These are phyloP conservation scores for Fusarium sp. DNA, from an alignment of 2,329 filamentous ascomycete genomes.

Conservation along the genomic window DNA sequence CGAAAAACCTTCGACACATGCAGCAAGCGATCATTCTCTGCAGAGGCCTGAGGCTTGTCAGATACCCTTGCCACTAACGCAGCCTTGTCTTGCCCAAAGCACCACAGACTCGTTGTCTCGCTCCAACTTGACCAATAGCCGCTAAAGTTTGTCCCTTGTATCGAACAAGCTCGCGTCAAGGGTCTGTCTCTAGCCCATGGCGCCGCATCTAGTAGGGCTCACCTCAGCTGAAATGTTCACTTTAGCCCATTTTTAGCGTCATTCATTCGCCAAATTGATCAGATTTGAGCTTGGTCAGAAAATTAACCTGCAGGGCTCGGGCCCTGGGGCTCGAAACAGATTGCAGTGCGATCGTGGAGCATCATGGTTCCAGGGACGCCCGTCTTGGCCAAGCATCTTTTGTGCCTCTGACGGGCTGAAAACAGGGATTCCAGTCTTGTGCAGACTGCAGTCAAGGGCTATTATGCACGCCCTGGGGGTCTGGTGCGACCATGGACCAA, in stretches of 20 bases:
- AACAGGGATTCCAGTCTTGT: slow-evolving; percentile 49
- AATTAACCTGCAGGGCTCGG: slow-evolving; percentile 39
- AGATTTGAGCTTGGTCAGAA: slow-evolving; percentile 39
- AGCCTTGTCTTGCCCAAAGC: slow-evolving; percentile 36
- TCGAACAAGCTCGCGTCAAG: slow-evolving; percentile 50
- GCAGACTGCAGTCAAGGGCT: slow-evolving; percentile 38
- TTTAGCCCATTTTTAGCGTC: slow-evolving; percentile 47
- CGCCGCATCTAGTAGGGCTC: slow-evolving; percentile 52
- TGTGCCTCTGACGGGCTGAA: slow-evolving; percentile 48
- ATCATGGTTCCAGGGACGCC: slow-evolving; percentile 41
- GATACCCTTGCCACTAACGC: slow-evolving; percentile 21
- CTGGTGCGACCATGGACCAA: slow-evolving; percentile 32
- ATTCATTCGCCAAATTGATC: slow-evolving; percentile 44
- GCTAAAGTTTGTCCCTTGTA: slow-evolving; percentile 40
- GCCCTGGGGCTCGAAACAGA: slow-evolving; percentile 42
- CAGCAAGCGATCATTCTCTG: slow-evolving; percentile 27
- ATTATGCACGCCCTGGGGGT: slow-evolving; percentile 35
- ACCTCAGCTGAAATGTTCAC: slow-evolving; percentile 56
- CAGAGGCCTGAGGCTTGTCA: slow-evolving; percentile 33
- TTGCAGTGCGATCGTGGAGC: slow-evolving; percentile 51
- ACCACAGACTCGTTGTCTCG: slow-evolving; percentile 35
- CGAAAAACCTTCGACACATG: slow-evolving; percentile 39
- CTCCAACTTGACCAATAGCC: slow-evolving; percentile 46
- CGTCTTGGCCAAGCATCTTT: slow-evolving; percentile 33
- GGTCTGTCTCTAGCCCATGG: slow-evolving; percentile 45